Conservation (phyloP, 1,284 basidiomycete genomes). For the Ustanciosporium gigantosporum region DNA sequence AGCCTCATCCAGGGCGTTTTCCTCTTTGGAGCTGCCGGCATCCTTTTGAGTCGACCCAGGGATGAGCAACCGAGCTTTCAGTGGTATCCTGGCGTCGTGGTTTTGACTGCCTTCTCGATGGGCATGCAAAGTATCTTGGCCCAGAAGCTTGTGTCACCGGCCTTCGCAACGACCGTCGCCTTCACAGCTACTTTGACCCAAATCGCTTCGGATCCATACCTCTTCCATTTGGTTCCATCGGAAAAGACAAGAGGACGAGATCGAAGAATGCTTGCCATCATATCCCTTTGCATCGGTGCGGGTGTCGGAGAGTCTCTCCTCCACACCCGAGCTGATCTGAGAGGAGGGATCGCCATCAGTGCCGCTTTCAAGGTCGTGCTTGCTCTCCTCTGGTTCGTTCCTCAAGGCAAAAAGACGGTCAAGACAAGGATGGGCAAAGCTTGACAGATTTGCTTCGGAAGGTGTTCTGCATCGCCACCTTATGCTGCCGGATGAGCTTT, state of each 20-base stretch:
- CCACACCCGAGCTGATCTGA: constrained; percentile 31
- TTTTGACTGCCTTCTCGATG: constrained; percentile 41
- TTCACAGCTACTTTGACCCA: constrained; percentile 55
- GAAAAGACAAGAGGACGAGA: constrained; percentile 40
- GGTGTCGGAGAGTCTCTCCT: constrained; percentile 48
- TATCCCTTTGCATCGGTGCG: constrained; percentile 39
- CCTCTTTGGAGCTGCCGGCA: constrained; percentile 42
- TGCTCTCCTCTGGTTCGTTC: constrained; percentile 36
- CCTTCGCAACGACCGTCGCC: constrained; percentile 51
- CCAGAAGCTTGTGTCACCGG: constrained; percentile 49
- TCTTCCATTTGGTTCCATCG: constrained; percentile 38
- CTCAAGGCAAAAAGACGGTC: constrained; percentile 20
- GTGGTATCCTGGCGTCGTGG: constrained; percentile 43
- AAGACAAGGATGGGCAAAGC: constrained; percentile 4
- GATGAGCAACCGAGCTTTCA: constrained; percentile 37
- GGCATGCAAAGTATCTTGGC: constrained; percentile 50
- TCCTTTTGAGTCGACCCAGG: constrained; percentile 42
- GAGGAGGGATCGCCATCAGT: constrained; percentile 40
- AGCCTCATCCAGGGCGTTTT: constrained; percentile 45
- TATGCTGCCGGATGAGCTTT: too few relatives aligned
- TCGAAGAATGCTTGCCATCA: constrained; percentile 37
- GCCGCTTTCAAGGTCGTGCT: constrained; percentile 45
- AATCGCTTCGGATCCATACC: constrained; percentile 51
- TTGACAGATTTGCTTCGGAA: too few relatives aligned
- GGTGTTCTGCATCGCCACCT: not conserved